Evolutionary conservation across 352 stramenopile species (phyloP).

Genomic region (Peronospora destructor): DNA sequence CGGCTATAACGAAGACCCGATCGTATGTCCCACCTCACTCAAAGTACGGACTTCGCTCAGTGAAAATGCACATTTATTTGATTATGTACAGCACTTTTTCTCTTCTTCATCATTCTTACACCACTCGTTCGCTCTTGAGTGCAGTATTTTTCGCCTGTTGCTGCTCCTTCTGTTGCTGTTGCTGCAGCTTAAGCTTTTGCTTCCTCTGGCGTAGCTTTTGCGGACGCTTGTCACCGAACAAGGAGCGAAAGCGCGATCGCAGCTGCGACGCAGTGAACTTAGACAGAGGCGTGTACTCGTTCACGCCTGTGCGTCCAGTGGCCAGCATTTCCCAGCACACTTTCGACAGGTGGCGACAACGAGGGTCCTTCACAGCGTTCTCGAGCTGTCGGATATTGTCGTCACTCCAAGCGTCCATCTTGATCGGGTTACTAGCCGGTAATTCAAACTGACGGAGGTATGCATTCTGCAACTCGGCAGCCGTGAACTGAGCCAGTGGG

Average conservation of each 20-base stretch:
- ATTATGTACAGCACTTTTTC: conserved; percentile 23
- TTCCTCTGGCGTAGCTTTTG: conserved; percentile 65
- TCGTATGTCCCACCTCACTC: too few species aligned
- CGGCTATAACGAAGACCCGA: too few species aligned
- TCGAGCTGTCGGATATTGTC: conserved; percentile 66
- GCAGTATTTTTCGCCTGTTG: conserved; percentile 18
- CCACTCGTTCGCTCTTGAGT: conserved; percentile 29
- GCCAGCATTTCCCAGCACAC: conserved; percentile 77
- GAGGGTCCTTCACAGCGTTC: conserved; percentile 60
- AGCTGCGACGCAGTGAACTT: conserved; percentile 76
- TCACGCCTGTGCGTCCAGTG: conserved; percentile 57
- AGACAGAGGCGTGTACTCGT: conserved; percentile 58
- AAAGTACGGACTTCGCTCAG: neutral
- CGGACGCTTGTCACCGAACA: conserved; percentile 71
- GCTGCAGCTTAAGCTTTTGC: conserved; percentile 52
- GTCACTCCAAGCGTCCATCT: conserved; percentile 60
- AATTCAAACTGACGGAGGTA: conserved; percentile 64
- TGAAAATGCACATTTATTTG: conserved; percentile 28
- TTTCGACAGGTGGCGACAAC: conserved; percentile 65
- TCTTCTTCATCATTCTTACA: conserved; percentile 10
- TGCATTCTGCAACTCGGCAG: conserved; percentile 58
- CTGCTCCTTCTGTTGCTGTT: conserved; percentile 30
- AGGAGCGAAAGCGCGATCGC: conserved; percentile 65
- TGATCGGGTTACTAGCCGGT: conserved; percentile 33
- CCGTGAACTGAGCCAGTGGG: conserved; percentile 52